phyloP scores from a whole-genome alignment of 768 basidiomycete species.

The Rhodosporidiobolus odoratus region DNA sequence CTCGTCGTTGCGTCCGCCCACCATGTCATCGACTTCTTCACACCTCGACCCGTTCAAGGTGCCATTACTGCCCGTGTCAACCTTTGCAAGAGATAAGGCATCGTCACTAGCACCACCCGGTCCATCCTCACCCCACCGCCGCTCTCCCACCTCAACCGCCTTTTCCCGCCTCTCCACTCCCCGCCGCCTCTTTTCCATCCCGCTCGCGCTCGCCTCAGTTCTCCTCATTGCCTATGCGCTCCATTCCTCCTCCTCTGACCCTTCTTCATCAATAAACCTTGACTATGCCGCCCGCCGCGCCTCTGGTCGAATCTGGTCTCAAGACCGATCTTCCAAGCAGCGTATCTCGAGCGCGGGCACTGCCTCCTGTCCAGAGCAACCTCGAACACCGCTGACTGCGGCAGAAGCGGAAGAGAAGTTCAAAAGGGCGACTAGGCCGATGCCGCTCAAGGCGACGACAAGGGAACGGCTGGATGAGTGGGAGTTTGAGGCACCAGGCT shows the following conservation, averaged over 20 bases:
- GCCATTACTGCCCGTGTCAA: background rate
- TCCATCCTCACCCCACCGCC: background rate
- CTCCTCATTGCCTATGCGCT: background rate
- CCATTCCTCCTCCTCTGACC: background rate
- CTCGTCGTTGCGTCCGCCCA: background rate
- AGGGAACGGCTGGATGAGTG: constrained; percentile 6
- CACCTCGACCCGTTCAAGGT: background rate
- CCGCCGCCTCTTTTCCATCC: background rate
- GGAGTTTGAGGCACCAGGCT: constrained; percentile 15
- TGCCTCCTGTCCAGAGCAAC: background rate
- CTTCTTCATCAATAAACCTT: background rate
- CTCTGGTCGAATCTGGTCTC: background rate
- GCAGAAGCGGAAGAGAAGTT: background rate
- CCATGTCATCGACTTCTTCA: background rate
- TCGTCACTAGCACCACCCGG: background rate
- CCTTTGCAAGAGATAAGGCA: background rate
- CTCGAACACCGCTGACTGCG: background rate
- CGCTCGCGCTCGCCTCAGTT: background rate
- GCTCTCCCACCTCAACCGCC: background rate
- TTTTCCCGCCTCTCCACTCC: background rate
- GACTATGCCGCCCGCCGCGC: constrained; percentile 3
- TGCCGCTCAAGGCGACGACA: background rate
- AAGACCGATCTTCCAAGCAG: background rate
- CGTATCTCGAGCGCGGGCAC: background rate
- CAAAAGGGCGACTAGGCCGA: background rate